Conservation (phyloP, 2,329 filamentous ascomycete genomes). For the Rhynchosporium agropyri region DNA sequence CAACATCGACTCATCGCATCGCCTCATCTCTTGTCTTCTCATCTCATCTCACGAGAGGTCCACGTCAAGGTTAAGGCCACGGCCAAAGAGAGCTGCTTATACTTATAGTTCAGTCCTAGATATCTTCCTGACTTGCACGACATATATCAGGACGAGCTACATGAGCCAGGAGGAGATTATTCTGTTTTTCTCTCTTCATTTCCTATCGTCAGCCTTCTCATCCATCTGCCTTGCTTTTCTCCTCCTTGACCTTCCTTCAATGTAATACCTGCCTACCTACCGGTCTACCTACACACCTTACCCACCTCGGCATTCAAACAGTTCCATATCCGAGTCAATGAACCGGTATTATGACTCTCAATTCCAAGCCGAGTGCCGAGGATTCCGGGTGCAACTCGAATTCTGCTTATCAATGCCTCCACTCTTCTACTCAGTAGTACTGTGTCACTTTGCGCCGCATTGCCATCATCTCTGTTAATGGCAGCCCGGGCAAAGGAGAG, state of each 20-base stretch:
- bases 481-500: not conserved
- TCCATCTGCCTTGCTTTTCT: not conserved
- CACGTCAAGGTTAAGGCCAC: too few relatives aligned
- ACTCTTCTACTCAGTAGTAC: not conserved
- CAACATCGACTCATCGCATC: too few relatives aligned
- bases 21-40: too few relatives aligned
- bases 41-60: too few relatives aligned
- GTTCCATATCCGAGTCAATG: not conserved
- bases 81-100: too few relatives aligned
- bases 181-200: not conserved
- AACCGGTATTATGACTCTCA: conserved; percentile 1
- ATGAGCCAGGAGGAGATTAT: not conserved
- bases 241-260: not conserved
- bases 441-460: not conserved
- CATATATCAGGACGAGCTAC: not conserved
- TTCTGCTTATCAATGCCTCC: conserved; percentile 18
- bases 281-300: too few relatives aligned
- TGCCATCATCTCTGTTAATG: not conserved
- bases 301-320: conserved; percentile 1
- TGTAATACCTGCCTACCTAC: too few relatives aligned
- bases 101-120: too few relatives aligned
- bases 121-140: too few relatives aligned
- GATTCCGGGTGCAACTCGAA: conserved; percentile 9
- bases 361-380: conserved; percentile 7
- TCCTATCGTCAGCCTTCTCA: not conserved